Percentiles rank a stretch among this genome's conserved stretches.
These are phyloP conservation scores for Tricholoma saponaceum DNA, from an alignment of 768 basidiomycete species.

Conservation along the genomic window DNA sequence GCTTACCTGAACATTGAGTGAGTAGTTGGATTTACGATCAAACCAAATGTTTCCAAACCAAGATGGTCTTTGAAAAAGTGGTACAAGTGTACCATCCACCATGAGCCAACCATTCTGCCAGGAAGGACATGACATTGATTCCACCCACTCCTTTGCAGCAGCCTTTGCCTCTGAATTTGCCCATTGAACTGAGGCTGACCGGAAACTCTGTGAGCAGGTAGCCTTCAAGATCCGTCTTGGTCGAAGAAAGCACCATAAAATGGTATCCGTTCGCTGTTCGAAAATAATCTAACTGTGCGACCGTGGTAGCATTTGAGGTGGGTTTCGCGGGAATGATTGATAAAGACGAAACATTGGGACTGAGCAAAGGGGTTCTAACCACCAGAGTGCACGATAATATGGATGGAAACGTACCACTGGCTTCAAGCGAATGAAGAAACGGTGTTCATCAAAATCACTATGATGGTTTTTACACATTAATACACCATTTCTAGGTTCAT, in stretches of 20 bases:
- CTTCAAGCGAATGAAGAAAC: background rate
- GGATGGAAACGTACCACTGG: background rate
- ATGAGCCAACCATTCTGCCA: constrained; percentile 34
- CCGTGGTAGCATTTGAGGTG: background rate
- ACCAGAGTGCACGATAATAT: background rate
- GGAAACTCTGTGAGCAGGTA: constrained; percentile 13
- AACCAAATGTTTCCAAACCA: background rate
- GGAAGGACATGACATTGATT: constrained; percentile 21
- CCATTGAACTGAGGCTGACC: constrained; percentile 20
- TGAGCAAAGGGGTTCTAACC: background rate
- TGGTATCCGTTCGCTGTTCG: background rate
- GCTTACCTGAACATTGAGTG: background rate
- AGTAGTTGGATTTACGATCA: background rate
- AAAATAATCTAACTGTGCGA: background rate
- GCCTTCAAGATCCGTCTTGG: background rate
- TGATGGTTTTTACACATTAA: background rate
- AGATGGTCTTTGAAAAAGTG: constrained; percentile 13
- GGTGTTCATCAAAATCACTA: background rate
- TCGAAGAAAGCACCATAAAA: background rate
- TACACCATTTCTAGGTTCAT: background rate
- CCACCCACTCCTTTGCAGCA: constrained; percentile 34
- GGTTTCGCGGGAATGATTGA: background rate
- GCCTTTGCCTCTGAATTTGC: constrained; percentile 28
- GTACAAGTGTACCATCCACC: constrained; percentile 36
- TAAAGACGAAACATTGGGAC: background rate